Conservation (phyloP, 257 asterid species). For the Forsythia suspensa region DNA sequence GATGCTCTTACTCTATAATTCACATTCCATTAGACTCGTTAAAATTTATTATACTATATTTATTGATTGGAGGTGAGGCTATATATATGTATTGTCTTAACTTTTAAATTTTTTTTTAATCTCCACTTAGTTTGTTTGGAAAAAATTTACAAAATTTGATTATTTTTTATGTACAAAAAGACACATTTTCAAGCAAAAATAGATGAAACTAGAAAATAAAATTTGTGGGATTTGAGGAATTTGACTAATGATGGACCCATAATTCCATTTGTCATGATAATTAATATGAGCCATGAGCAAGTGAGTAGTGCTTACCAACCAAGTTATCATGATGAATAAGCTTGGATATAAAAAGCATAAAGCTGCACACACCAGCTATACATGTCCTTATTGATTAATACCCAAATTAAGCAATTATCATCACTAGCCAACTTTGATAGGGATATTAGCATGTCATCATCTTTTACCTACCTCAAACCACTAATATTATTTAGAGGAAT, state of each 20-base stretch:
- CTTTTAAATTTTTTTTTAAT: too few relatives aligned
- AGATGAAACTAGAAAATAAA: too few relatives aligned
- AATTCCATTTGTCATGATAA: conserved; percentile 7
- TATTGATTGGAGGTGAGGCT: too few relatives aligned
- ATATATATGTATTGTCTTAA: too few relatives aligned
- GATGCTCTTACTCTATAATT: too few relatives aligned
- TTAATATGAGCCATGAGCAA: background rate
- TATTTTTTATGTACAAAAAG: too few relatives aligned
- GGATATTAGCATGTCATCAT: conserved; percentile 52
- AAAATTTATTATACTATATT: too few relatives aligned
- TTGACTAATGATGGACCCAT: conserved; percentile 24
- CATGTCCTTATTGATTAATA: conserved; percentile 21
- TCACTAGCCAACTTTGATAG: conserved; percentile 49
- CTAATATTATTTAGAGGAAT: conserved; percentile 20
- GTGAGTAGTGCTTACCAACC: conserved; percentile 44
- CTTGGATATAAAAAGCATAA: conserved; percentile 5
- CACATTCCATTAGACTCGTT: too few relatives aligned
- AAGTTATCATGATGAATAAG: conserved; percentile 24
- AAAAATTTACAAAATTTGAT: too few relatives aligned
- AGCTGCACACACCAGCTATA: background rate
- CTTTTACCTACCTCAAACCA: conserved; percentile 74
- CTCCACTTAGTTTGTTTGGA: too few relatives aligned
- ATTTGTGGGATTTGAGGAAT: background rate
- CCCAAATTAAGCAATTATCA: conserved; percentile 47
- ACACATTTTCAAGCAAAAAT: too few relatives aligned